phyloP scores from a whole-genome alignment of 495 filamentous ascomycete genomes.

The Annulohypoxylon moriforme region DNA sequence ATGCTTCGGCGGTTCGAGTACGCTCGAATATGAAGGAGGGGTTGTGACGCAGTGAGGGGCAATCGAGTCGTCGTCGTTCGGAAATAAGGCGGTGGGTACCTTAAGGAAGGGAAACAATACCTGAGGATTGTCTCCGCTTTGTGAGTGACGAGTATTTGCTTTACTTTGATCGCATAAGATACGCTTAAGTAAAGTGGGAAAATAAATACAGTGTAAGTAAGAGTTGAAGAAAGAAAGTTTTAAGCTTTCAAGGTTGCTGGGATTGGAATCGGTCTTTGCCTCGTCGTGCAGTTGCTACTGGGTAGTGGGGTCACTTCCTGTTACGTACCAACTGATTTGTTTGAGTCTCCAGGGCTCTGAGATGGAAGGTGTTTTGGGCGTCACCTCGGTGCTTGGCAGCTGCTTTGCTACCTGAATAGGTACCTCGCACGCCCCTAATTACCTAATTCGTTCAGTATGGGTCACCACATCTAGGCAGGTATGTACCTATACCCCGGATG shows the following conservation, averaged over 20 bases:
- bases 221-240: not conserved
- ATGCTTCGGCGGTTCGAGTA: not conserved
- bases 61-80: conserved; percentile 1
- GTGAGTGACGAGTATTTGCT: not conserved
- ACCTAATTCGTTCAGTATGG: not conserved
- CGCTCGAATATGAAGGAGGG: conserved; percentile 18
- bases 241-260: not conserved
- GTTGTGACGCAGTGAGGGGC: conserved; percentile 21
- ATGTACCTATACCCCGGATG: too few species aligned
- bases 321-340: not conserved
- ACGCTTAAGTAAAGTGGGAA: not conserved
- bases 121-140: not conserved
- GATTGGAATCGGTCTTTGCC: not conserved
- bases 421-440: not conserved
- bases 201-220: not conserved
- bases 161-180: not conserved
- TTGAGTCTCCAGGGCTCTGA: too few species aligned
- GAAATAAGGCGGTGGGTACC: not conserved
- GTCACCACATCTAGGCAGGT: not conserved
- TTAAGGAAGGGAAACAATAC: not conserved
- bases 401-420: not conserved
- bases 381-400: conserved; percentile 4
- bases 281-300: not conserved
- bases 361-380: conserved; percentile 4
- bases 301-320: conserved; percentile 4